Evolutionary conservation across 2,329 filamentous ascomycete species (phyloP).

Genomic region (Phialophora macrospora): DNA sequence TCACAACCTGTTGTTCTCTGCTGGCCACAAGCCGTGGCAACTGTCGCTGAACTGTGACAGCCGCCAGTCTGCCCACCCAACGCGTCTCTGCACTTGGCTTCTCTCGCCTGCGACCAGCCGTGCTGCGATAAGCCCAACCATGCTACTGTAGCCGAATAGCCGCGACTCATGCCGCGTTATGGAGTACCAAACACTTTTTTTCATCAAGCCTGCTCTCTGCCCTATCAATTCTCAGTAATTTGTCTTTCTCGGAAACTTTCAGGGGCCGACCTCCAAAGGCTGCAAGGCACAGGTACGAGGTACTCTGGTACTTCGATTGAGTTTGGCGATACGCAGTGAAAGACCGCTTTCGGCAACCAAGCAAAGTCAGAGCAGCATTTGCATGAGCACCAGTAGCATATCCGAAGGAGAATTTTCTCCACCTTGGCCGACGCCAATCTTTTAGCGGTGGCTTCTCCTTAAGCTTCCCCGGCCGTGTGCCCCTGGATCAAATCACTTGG

Average conservation of each 20-base stretch:
- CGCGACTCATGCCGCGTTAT: slow-evolving; percentile 9
- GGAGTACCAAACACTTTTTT: not conserved
- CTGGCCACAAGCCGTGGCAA: slow-evolving; percentile 11
- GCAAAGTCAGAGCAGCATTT: slow-evolving; percentile 4
- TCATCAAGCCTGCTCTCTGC: not conserved
- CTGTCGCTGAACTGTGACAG: not conserved
- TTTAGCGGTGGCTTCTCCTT: slow-evolving; percentile 23
- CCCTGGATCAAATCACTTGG: slow-evolving; percentile 23
- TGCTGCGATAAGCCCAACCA: not conserved
- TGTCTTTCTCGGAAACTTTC: slow-evolving; percentile 1
- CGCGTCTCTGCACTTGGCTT: slow-evolving; percentile 18
- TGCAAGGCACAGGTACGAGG: not conserved
- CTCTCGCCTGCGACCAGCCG: slow-evolving; percentile 5
- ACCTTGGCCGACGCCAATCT: slow-evolving; percentile 27
- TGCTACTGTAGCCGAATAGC: slow-evolving; percentile 28
- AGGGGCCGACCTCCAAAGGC: not conserved
- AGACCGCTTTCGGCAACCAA: not conserved
- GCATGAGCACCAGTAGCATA: slow-evolving; percentile 10
- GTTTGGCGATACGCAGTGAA: not conserved
- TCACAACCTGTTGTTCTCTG: slow-evolving; percentile 24
- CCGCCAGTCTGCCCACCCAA: slow-evolving; percentile 6
- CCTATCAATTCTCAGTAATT: not conserved
- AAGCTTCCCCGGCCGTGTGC: slow-evolving; percentile 23
- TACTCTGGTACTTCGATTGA: not conserved
- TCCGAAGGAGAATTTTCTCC: slow-evolving; percentile 20